A percentile compares a stretch with the other conserved stretches of the same genome.
These are phyloP conservation scores for Fusarium falciforme DNA, from an alignment of 2,329 filamentous ascomycete species.

Conservation along the genomic window DNA sequence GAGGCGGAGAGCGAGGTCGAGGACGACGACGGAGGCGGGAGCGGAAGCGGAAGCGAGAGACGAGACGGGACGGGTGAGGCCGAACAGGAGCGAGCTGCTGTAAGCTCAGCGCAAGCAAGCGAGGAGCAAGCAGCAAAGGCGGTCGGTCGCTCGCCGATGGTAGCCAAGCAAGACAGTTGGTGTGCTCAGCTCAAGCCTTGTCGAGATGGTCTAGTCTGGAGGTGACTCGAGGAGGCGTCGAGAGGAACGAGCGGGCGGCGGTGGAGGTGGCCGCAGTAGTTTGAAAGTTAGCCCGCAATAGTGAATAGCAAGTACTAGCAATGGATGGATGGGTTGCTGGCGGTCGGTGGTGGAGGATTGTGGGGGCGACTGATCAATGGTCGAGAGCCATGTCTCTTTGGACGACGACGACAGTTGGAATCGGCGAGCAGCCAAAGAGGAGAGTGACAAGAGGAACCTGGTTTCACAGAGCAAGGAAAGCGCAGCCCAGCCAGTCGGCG, in stretches of 20 bases:
- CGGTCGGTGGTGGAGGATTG: slow-evolving; percentile 26
- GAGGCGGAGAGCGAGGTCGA: slow-evolving; percentile 31
- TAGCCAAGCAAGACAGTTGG: slow-evolving; percentile 26
- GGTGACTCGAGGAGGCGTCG: slow-evolving; percentile 38
- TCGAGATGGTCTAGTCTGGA: slow-evolving; percentile 33
- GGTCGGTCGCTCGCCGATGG: slow-evolving; percentile 25
- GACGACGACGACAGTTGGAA: slow-evolving; percentile 3
- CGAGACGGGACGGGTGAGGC: slow-evolving; percentile 17
- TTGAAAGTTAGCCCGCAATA: slow-evolving; percentile 32
- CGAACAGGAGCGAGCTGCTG: slow-evolving; percentile 3
- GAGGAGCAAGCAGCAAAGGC: slow-evolving; percentile 26
- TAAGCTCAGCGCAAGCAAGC: slow-evolving; percentile 12
- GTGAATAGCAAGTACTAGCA: slow-evolving; percentile 25
- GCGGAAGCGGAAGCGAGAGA: background rate
- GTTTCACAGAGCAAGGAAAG: background rate
- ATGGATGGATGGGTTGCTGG: slow-evolving; percentile 17
- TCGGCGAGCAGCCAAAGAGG: background rate
- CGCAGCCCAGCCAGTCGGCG: background rate
- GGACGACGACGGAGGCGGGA: slow-evolving; percentile 19
- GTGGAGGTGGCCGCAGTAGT: slow-evolving; percentile 35
- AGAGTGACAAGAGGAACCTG: background rate
- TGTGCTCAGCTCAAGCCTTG: slow-evolving; percentile 29
- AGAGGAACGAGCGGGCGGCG: slow-evolving; percentile 41
- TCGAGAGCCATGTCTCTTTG: slow-evolving; percentile 35
- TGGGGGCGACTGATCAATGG: slow-evolving; percentile 38